Base-by-base conservation (phyloP, 1,284 basidiomycete genomes). In the Bondarzewia mesenterica region DNA sequence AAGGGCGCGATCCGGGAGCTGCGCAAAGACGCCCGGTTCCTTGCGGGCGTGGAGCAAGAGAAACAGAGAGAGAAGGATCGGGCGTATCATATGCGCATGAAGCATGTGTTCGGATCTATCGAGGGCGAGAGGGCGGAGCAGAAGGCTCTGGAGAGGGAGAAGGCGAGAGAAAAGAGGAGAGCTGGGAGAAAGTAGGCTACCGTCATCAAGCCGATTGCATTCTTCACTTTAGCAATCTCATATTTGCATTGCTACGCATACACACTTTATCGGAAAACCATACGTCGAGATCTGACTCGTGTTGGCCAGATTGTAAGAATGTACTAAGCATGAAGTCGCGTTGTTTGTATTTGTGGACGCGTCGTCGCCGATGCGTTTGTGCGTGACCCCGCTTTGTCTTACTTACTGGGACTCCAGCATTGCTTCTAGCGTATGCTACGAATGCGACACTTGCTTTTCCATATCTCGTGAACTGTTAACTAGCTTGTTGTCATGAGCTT, bases 1-100 rank as follows among this genome's bases (percentile, higher is more conserved):
- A 99, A 98, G 74, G 94, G 96, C 27, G 96, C 96, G 2, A 93
- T 99, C 52, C 78, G 95, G 48, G 96, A 99, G 63, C 73, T 99
- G 50, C 82, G 96, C 53, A 96, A 96, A 72, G 96, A 99, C 65
- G 86, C 91, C 53, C 78, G 81, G 53, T 99, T 98, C 79, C 73
- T 99, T 65, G 93, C 96, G 8, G 76, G 77, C 43, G 91, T 93
- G 60, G 82, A 91, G 60, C 85, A 90, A 58, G 80, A 84, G 68
- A 83, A 85, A 62, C 88, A 92, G 67, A 74, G 77, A 62, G 84
- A 86, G 65, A 92, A 92, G 72, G 94, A 97, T 61, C 70, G 63
- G 52, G 69, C 67, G 27, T 98, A 93, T 67, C 78, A 79, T 58
- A 75, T 84, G 50, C 79, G 78, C 53, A 89, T 94, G 88, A 87